Conservation (phyloP, 495 filamentous ascomycete species). For the Astrocystis sublimbata region DNA sequence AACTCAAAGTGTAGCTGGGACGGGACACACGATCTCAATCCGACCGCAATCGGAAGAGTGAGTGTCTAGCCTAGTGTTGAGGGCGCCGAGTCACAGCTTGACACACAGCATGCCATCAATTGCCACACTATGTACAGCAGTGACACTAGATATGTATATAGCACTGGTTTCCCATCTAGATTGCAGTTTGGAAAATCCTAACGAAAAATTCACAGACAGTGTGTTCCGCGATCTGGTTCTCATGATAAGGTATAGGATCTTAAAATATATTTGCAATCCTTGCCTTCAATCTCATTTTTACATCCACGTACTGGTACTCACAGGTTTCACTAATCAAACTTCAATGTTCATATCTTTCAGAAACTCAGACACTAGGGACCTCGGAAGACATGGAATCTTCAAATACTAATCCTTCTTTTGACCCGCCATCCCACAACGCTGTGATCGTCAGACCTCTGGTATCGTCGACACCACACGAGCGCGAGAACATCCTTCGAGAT, state of each 20-base stretch:
- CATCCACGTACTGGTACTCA: neutral
- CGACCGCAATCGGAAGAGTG: conserved; percentile 31
- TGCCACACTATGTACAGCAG: conserved; percentile 29
- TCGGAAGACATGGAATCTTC: neutral
- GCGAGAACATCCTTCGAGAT: conserved; percentile 9
- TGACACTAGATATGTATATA: neutral
- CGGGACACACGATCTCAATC: conserved; percentile 32
- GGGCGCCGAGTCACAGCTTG: conserved; percentile 29
- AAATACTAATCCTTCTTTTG: neutral
- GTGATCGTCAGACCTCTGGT: neutral
- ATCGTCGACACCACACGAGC: neutral
- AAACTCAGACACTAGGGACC: neutral
- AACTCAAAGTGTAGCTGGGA: conserved; percentile 38
- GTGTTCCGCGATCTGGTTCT: no score
- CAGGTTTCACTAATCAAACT: neutral
- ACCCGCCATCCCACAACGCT: neutral
- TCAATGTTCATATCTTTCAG: neutral
- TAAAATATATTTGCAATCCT: neutral
- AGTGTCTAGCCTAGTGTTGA: conserved; percentile 25
- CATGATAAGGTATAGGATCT: no score
- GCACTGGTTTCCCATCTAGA: neutral
- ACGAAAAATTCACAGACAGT: neutral
- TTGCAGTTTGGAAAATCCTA: neutral
- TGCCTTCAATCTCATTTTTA: neutral
- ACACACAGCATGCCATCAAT: conserved; percentile 46